Evolutionary conservation across 768 basidiomycete genomes (phyloP).

Genomic region (Leccinum pellstonianum): DNA sequence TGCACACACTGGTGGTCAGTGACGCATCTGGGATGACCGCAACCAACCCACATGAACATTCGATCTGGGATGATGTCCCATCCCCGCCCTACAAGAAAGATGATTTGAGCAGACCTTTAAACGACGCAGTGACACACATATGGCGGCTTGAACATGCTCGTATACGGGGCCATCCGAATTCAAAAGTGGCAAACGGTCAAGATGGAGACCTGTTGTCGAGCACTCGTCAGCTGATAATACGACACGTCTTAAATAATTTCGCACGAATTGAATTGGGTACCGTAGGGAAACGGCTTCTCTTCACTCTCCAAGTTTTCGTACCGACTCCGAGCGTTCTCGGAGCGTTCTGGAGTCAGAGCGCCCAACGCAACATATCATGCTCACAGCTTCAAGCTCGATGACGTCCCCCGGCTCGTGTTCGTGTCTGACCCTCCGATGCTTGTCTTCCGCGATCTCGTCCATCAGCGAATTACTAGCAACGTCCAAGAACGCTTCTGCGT

Average conservation of each 20-base stretch:
- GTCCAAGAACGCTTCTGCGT: constrained; percentile 10
- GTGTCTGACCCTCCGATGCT: constrained; percentile 81
- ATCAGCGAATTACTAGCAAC: constrained; percentile 45
- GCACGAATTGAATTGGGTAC: constrained; percentile 87
- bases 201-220: constrained; percentile 38
- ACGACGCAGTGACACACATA: constrained; percentile 39
- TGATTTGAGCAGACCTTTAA: neutral
- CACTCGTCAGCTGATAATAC: constrained; percentile 2
- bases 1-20: constrained; percentile 8
- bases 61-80: constrained; percentile 86
- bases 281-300: constrained; percentile 89
- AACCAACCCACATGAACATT: constrained; percentile 57
- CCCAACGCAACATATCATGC: constrained; percentile 76
- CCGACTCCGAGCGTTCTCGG: too few species aligned
- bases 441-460: constrained; percentile 85
- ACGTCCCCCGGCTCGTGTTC: constrained; percentile 87
- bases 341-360: too few species aligned
- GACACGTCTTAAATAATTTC: neutral
- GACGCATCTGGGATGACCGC: neutral
- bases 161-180: constrained; percentile 87
- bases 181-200: constrained; percentile 87
- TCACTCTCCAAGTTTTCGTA: constrained; percentile 1
- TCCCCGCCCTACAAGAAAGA: constrained; percentile 68
- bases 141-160: constrained; percentile 91
- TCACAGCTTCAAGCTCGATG: constrained; percentile 66